Conservation (phyloP, 2,329 filamentous ascomycete species). For the Beauveria sp. region DNA sequence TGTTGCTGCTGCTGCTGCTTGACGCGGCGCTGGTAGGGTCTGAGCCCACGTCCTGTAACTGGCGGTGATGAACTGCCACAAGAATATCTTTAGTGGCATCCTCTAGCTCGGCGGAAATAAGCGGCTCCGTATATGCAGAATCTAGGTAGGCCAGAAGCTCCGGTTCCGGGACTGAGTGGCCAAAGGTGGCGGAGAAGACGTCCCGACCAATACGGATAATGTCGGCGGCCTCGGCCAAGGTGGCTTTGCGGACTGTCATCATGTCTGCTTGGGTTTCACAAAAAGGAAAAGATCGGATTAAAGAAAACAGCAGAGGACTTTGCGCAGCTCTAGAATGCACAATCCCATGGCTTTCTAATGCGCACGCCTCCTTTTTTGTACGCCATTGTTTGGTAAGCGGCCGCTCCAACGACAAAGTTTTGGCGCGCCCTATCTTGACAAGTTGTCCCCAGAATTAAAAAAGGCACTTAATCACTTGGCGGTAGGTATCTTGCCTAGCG, state of each 20-base stretch:
- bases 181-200: slow-evolving; percentile 33
- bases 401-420: background rate
- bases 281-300: too few species aligned
- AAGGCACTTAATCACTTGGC: background rate
- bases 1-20: background rate
- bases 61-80: slow-evolving; percentile 14
- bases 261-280: background rate
- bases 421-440: slow-evolving; percentile 6
- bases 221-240: slow-evolving; percentile 18
- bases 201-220: slow-evolving; percentile 27
- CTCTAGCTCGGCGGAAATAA: slow-evolving; percentile 19
- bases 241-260: slow-evolving; percentile 6
- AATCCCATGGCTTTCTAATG: background rate
- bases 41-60: background rate
- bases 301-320: background rate
- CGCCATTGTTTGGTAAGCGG: background rate
- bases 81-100: slow-evolving; percentile 21
- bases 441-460: background rate
- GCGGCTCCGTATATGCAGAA: slow-evolving; percentile 29
- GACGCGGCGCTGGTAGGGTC: background rate
- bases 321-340: background rate
- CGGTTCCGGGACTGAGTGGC: slow-evolving; percentile 29
- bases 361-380: background rate
- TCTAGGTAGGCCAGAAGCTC: slow-evolving; percentile 31
- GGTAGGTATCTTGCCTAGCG: too few species aligned